Evolutionary conservation across 495 filamentous ascomycete genomes (phyloP), one percentile per base, ranked within the genome.

Genomic region (Hyaloscypha hepaticicola): DNA sequence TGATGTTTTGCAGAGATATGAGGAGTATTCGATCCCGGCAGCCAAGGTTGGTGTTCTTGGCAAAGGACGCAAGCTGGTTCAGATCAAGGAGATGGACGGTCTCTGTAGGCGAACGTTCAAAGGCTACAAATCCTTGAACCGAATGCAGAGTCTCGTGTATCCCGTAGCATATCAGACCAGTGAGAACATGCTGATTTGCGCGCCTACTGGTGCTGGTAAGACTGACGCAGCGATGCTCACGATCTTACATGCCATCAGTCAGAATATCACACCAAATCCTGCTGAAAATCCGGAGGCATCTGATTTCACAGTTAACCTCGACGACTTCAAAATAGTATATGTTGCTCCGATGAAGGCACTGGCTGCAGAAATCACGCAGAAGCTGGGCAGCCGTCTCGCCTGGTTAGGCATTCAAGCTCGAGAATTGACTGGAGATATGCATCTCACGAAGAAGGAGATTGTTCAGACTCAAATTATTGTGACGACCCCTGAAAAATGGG

Each of bases 401-500:
- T 97, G 95, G 93, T 83, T 98, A 41, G 92, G 91, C 16, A 87
- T 99, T 60, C 82, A 90, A 67, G 93, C 89, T 60, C 88, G 94
- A 38, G 95, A 99, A 77, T 83, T 94, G 67, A 99, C 95, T 49
- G 95, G 94, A 68, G 95, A 99, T 77, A 98, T 97, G 93, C 96
- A 99, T 68, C 81, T 99, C 66, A 96, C 94, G 38, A 99, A 99
- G 77, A 85, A 90, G 2, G 96, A 99, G 77, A 96, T 99, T 64
- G 81, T 94, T 31, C 86, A 90, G 68, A 99, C 95, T 2, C 96
- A 99, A 75, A 93, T 99, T 63, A 97, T 99, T 66, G 96, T 99
- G 19, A 99, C 95, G 0, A 99, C 95, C 11, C 95, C 95, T 56
- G 95, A 99, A 75, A 99, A 99, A 79, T 99, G 95, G 95, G 95